Percentiles rank a stretch among this genome's conserved stretches.
phyloP scores from a whole-genome alignment of 1,284 basidiomycete genomes.

The Puccinia coronata region DNA sequence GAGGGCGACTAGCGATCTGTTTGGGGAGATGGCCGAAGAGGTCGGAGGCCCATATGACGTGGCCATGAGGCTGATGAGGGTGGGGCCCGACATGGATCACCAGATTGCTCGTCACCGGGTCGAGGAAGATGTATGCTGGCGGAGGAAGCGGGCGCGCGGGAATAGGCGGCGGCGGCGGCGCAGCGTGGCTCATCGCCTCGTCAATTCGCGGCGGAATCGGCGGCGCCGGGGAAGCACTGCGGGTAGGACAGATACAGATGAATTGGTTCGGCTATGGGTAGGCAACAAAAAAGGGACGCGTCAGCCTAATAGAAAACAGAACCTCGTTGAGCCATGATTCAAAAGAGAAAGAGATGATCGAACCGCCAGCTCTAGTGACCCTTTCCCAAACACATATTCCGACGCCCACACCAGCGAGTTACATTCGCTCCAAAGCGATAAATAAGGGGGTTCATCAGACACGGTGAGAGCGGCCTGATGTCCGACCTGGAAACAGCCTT shows the following conservation, averaged over 20 bases:
- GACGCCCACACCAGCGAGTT: conserved; percentile 43
- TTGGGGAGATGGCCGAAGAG: conserved; percentile 37
- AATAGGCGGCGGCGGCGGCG: conserved; percentile 6
- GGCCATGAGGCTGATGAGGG: conserved; percentile 40
- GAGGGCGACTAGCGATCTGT: conserved; percentile 31
- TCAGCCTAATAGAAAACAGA: not conserved
- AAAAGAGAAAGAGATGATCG: not conserved
- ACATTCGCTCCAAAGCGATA: conserved; percentile 31
- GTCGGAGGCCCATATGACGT: conserved; percentile 42
- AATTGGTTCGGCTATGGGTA: conserved; percentile 42
- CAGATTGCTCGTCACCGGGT: conserved; percentile 44
- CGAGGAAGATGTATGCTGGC: conserved; percentile 39
- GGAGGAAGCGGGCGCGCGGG: conserved; percentile 34
- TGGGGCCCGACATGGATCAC: conserved; percentile 33
- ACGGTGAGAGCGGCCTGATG: conserved; percentile 25
- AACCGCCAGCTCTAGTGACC: conserved; percentile 28
- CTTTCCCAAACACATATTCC: conserved; percentile 42
- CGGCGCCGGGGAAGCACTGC: not conserved
- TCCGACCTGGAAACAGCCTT: conserved; percentile 8
- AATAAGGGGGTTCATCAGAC: conserved; percentile 30
- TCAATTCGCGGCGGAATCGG: conserved; percentile 38
- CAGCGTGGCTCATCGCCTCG: not conserved
- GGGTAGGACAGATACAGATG: conserved; percentile 34
- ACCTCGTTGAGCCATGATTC: too few species aligned
- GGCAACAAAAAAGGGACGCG: not conserved